Evolutionary conservation across 2,329 filamentous ascomycete genomes (phyloP), one percentile per base, ranked within the genome.

Genomic region (Paraphoma sp.): DNA sequence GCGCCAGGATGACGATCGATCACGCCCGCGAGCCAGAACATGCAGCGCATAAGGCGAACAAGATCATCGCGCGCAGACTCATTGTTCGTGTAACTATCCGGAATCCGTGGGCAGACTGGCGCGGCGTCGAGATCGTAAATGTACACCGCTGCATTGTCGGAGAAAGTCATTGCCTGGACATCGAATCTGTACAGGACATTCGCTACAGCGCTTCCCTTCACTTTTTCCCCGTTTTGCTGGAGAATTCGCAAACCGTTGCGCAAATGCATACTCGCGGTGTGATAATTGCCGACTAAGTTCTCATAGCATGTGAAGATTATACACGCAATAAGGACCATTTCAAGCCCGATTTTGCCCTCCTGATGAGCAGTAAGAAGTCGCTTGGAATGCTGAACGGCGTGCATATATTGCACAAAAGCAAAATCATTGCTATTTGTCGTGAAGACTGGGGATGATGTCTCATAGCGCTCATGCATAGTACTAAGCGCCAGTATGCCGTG

Each of bases 261-360:
- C 17, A 73, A 53, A 57, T 73, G 70, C 70, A 73, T 73, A 45
- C 63, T 67, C 2, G 68, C 65, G 8, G 63, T 56, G 29, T 57
- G 56, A 49, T 70, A 73, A 54, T 73, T 71, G 2, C 70, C 70
- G 2, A 63, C 68, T 4, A 73, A 59, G 47, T 71, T 72, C 44
- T 72, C 70, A 50, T 71, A 72, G 57, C 64, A 72, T 11, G 65
- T 68, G 49, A 72, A 72, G 18, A 72, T 70, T 30, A 73, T 70
- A 43, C 69, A 71, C 16, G 68, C 68, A 41, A 71, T 63, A 16
- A 71, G 62, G 4, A 72, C 59, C 44, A 65, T 70, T 43, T 71
- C 65, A 11, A 72, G 36, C 47, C 68, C 60, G 5, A 57, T 56
- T 31, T 59, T 59, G 12, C 66, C 68, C 18, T 60, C 45, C 46